Conservation (phyloP, 169 alveolate species). For the Cryptosporidium bovis region DNA sequence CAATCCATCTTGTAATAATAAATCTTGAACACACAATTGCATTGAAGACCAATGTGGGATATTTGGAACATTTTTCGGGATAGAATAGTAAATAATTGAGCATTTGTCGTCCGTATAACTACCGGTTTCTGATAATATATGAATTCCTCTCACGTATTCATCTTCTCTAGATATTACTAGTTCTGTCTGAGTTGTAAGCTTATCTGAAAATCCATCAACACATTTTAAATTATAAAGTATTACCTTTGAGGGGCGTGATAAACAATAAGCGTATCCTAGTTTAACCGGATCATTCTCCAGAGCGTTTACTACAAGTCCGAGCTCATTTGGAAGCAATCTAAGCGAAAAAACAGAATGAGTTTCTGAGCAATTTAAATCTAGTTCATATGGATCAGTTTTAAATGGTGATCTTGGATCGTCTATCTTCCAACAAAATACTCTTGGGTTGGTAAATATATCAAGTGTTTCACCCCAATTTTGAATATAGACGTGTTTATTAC, state of each 20-base stretch:
- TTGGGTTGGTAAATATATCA: conserved; percentile 12
- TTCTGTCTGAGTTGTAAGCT: not conserved
- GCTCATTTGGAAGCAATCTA: conserved; percentile 46
- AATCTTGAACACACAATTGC: conserved; percentile 64
- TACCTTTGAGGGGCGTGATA: conserved; percentile 50
- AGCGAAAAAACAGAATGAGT: conserved; percentile 56
- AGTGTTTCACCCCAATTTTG: conserved; percentile 53
- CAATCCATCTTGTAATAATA: not conserved
- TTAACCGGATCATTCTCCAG: conserved; percentile 64
- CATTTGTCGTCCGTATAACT: not conserved
- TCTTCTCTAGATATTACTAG: conserved; percentile 27
- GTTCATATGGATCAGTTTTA: conserved; percentile 45
- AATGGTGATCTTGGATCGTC: not conserved
- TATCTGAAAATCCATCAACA: not conserved
- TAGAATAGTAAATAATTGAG: conserved; percentile 37
- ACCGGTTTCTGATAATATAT: not conserved
- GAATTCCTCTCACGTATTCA: conserved; percentile 50
- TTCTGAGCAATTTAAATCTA: conserved; percentile 26
- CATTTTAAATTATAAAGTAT: conserved; percentile 21
- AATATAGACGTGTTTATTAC: conserved; percentile 8
- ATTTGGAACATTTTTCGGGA: not conserved
- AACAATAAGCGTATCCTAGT: conserved; percentile 36
- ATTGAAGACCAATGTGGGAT: conserved; percentile 60
- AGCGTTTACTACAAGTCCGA: conserved; percentile 46
- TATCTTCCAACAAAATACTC: conserved; percentile 57